Evolutionary conservation across 805 yeast species (phyloP).

Genomic region (Saccharomycopsis fodiens): DNA sequence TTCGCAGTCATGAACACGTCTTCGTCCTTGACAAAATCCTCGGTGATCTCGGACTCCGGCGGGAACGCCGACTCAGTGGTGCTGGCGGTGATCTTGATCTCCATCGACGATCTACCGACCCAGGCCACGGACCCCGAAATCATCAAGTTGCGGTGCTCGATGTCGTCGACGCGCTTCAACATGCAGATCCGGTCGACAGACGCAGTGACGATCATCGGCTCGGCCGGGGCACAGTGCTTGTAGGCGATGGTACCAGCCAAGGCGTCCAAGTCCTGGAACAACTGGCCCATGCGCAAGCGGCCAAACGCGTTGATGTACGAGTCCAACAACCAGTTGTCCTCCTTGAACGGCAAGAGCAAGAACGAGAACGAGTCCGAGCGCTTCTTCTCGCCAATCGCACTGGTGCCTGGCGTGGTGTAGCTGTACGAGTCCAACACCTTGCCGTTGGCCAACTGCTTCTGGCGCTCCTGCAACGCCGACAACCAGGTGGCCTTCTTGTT

Average conservation of each 20-base stretch:
- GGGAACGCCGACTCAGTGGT: constrained; percentile 56
- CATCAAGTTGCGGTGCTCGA: constrained; percentile 65
- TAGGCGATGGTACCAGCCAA: constrained; percentile 91
- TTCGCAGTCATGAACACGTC: constrained; percentile 80
- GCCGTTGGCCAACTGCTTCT: constrained; percentile 66
- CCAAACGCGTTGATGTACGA: constrained; percentile 87
- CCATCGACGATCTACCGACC: constrained; percentile 96
- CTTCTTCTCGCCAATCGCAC: constrained; percentile 64
- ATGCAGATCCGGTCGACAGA: constrained; percentile 87
- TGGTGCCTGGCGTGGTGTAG: constrained; percentile 63
- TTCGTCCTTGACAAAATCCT: constrained; percentile 50
- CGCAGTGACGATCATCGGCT: constrained; percentile 93
- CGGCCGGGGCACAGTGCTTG: constrained; percentile 89
- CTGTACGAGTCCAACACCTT: constrained; percentile 62
- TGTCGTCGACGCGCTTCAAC: constrained; percentile 76
- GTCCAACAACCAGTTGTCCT: constrained; percentile 76
- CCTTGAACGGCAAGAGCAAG: constrained; percentile 71
- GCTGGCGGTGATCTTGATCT: constrained; percentile 83
- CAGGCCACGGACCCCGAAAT: constrained; percentile 89
- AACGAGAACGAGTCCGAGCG: constrained; percentile 71
- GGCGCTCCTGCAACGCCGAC: constrained; percentile 70
- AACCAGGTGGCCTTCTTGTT: constrained; percentile 64
- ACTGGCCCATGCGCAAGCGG: constrained; percentile 84
- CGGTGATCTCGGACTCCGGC: constrained; percentile 34
- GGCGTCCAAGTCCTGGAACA: constrained; percentile 91